These are phyloP conservation scores for Neurospora sp. DNA, from an alignment of 495 filamentous ascomycete genomes.

Conservation along the genomic window DNA sequence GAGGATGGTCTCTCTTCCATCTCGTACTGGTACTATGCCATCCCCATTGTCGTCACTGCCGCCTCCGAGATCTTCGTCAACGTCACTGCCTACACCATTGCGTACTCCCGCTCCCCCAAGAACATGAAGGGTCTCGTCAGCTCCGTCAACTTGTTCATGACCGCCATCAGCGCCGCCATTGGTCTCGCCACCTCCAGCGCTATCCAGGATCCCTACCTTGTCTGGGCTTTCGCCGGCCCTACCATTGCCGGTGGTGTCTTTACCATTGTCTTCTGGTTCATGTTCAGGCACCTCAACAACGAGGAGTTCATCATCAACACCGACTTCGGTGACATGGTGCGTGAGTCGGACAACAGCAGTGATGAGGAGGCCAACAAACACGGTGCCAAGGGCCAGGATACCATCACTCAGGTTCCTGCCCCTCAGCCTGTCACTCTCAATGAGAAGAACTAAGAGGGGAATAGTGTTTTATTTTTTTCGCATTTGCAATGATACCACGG, in stretches of 20 bases:
- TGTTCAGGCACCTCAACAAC: slow-evolving; percentile 33
- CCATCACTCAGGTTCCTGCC: neutral
- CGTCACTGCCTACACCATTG: slow-evolving; percentile 60
- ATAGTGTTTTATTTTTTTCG: neutral
- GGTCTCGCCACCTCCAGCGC: slow-evolving; percentile 47
- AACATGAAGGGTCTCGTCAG: slow-evolving; percentile 59
- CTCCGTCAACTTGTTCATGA: slow-evolving; percentile 48
- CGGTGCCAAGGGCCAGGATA: neutral
- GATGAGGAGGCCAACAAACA: slow-evolving; percentile 21
- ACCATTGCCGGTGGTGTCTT: slow-evolving; percentile 32
- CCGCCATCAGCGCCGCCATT: slow-evolving; percentile 45
- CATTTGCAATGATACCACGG: neutral
- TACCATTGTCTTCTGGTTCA: slow-evolving; percentile 37
- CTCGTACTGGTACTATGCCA: slow-evolving; percentile 30
- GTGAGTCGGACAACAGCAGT: slow-evolving; percentile 29
- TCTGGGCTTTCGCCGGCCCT: slow-evolving; percentile 42
- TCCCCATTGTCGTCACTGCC: slow-evolving; percentile 40
- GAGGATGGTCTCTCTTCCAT: slow-evolving; percentile 34
- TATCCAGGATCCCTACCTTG: slow-evolving; percentile 49
- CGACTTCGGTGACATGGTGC: slow-evolving; percentile 25
- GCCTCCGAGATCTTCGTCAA: slow-evolving; percentile 60
- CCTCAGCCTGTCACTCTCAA: neutral
- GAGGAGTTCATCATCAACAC: slow-evolving; percentile 35
- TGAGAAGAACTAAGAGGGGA: neutral
- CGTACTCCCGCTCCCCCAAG: slow-evolving; percentile 56